Percentiles rank a stretch among this genome's conserved stretches.
These are phyloP conservation scores for Aspergillus caelatus DNA, from an alignment of 2,329 filamentous ascomycete genomes.

Conservation along the genomic window DNA sequence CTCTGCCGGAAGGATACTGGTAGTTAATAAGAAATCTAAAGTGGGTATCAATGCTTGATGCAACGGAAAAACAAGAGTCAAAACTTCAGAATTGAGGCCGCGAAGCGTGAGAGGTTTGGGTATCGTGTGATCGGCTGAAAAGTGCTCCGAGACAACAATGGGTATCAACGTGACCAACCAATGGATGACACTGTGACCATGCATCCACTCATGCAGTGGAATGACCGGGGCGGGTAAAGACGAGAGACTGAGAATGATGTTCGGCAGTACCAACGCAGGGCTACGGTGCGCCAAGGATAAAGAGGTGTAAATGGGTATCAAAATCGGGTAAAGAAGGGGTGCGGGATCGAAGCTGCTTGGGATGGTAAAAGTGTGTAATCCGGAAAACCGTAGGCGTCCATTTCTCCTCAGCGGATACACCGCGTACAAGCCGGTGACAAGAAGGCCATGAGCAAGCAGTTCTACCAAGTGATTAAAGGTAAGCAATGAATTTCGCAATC, in stretches of 20 bases:
- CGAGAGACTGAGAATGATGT: constrained; percentile 78
- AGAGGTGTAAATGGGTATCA: constrained; percentile 75
- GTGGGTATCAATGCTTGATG: constrained; percentile 76
- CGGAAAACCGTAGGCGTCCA: constrained; percentile 32
- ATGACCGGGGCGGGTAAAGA: constrained; percentile 74
- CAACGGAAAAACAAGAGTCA: constrained; percentile 75
- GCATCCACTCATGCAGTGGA: constrained; percentile 61
- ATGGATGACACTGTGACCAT: constrained; percentile 69
- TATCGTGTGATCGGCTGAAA: constrained; percentile 37
- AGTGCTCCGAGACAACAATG: constrained; percentile 56
- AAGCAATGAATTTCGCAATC: not conserved
- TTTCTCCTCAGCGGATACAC: constrained; percentile 57
- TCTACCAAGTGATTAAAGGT: constrained; percentile 31
- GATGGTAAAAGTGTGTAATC: constrained; percentile 58
- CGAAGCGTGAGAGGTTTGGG: constrained; percentile 34
- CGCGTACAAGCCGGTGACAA: constrained; percentile 37
- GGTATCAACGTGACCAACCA: constrained; percentile 78
- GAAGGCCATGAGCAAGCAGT: constrained; percentile 34
- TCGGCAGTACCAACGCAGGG: constrained; percentile 68
- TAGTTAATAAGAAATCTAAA: constrained; percentile 80
- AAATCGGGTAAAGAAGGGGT: constrained; percentile 81
- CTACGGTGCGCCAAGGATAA: constrained; percentile 69
- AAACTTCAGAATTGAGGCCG: constrained; percentile 58
- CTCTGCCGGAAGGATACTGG: constrained; percentile 83
- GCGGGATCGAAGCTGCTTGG: constrained; percentile 87